Percentiles rank a stretch among this genome's conserved stretches.
phyloP scores from a whole-genome alignment of 352 stramenopile genomes.

The Pythium dissotocum region DNA sequence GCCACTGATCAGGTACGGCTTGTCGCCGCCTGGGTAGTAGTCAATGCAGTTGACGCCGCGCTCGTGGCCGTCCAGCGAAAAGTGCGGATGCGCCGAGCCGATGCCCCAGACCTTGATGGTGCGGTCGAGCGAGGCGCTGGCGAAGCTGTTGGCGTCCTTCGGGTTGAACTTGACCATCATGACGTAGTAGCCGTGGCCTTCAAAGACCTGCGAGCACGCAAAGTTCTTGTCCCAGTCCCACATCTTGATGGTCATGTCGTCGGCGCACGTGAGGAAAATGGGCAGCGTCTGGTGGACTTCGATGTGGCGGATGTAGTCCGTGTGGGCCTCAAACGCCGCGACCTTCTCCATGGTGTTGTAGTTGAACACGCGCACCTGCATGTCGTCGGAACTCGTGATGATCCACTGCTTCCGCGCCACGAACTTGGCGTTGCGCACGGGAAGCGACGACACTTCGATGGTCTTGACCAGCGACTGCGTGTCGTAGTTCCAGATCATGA shows the following conservation, averaged over 20 bases:
- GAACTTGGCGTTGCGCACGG: conserved; percentile 94
- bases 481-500: conserved; percentile 99
- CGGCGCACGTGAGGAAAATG: conserved; percentile 95
- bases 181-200: conserved; percentile 98
- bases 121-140: conserved; percentile 95
- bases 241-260: conserved; percentile 99
- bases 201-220: conserved; percentile 75
- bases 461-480: conserved; percentile 95
- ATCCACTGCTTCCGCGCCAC: conserved; percentile 98
- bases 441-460: conserved; percentile 96
- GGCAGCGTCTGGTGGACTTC: conserved; percentile 97
- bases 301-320: conserved; percentile 98
- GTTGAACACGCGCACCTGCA: conserved; percentile 98
- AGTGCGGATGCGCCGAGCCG: conserved; percentile 93
- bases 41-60: conserved; percentile 98
- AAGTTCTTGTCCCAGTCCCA: conserved; percentile 97
- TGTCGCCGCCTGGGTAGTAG: conserved; percentile 98
- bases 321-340: conserved; percentile 95
- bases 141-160: conserved; percentile 99
- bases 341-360: conserved; percentile 99
- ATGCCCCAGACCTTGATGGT: conserved; percentile 97
- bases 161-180: conserved; percentile 99
- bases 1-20: conserved; percentile 97
- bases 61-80: conserved; percentile 91
- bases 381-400: conserved; percentile 94